Base-by-base conservation (phyloP, 2,329 filamentous ascomycete genomes). In the Sclerotinia glacialis region DNA sequence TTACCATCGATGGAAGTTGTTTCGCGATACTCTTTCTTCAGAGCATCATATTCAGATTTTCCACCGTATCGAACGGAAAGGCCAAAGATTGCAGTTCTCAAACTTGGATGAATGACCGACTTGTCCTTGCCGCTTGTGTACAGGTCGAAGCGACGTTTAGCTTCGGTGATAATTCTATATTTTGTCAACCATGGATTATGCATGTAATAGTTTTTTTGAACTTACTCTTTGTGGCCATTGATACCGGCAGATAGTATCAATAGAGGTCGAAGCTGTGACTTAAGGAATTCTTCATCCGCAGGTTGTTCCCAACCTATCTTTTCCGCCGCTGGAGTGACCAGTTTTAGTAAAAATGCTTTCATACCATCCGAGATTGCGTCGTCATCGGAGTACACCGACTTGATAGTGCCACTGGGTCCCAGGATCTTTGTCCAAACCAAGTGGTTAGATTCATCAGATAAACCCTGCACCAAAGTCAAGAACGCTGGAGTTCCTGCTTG, bases 1-100 rank as follows among this genome's bases (percentile, higher is more conserved):
- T 93, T 96, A 73, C 93, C 93, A 74, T 98, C 95, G 47, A 97
- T 88, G 9, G 93, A 92, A 63, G 89, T 89, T 16, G 92, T 95
- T 61, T 83, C 88, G 70, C 87, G 83, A 83, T 92, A 98, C 77
- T 97, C 93, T 65, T 92, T 86, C 81, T 94, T 92, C 65, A 99
- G 84, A 9, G 88, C 84, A 37, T 90, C 84, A 71, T 86, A 89
- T 64, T 92, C 91, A 21, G 87, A 81, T 63, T 85, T 83, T 9
- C 86, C 86, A 8, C 92, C 87, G 71, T 93, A 86, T 70, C 87
- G 88, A 68, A 97, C 83, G 34, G 87, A 89, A 46, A 93, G 89
- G 67, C 88, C 87, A 83, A 93, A 98, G 68, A 97, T 85, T 1
- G 92, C 86, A 37, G 85, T 83, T 67, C 94, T 90, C 55, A 98